phyloP scores from a whole-genome alignment of 306 rosid species.

The Neltuma alba region DNA sequence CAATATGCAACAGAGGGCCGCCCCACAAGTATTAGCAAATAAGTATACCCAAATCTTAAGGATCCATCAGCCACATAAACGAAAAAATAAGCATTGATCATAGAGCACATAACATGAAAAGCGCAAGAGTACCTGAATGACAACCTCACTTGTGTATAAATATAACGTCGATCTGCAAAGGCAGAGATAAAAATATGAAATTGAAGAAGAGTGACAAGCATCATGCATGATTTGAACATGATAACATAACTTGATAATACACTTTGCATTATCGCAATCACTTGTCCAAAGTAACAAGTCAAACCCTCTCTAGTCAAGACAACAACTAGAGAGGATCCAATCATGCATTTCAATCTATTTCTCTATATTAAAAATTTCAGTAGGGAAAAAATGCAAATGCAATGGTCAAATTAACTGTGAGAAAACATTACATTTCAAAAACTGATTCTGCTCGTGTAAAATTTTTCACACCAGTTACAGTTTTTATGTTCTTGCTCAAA shows the following conservation, averaged over 20 bases:
- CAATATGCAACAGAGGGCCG: conserved; percentile 15
- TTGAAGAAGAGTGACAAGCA: background rate
- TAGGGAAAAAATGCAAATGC: background rate
- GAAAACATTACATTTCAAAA: background rate
- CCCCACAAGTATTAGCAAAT: conserved; percentile 26
- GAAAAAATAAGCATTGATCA: background rate
- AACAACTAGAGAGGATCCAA: background rate
- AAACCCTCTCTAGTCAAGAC: background rate
- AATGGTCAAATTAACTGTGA: background rate
- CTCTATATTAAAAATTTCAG: background rate
- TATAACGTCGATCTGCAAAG: conserved; percentile 68
- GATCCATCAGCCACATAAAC: conserved; percentile 19
- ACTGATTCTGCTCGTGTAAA: background rate
- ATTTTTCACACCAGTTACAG: background rate
- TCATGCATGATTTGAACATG: conserved; percentile 18
- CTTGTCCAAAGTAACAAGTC: background rate
- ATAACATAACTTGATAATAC: conserved; percentile 18
- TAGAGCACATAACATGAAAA: conserved; percentile 17
- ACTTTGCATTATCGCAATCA: background rate
- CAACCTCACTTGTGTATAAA: conserved; percentile 83
- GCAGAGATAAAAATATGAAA: conserved; percentile 32
- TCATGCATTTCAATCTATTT: background rate
- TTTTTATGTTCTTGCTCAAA: background rate
- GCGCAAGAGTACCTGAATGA: conserved; percentile 60
- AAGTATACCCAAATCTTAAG: conserved; percentile 9